Evolutionary conservation across 306 rosid genomes (phyloP), one percentile per base, ranked within the genome.

Genomic region (Pterocarpus macrocarpus): DNA sequence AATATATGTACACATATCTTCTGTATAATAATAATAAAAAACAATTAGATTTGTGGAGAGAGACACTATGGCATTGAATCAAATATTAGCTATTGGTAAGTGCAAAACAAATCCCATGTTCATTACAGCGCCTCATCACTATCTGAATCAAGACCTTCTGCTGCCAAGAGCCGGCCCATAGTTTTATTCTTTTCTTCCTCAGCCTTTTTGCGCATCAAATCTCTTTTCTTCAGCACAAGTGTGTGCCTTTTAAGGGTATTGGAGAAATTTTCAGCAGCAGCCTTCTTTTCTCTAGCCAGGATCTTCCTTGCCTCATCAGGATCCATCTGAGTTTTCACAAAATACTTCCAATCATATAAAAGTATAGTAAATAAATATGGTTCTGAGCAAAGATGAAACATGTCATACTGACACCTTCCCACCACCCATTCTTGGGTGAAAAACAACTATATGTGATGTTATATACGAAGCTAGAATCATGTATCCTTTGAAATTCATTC

Each of bases 141-240:
- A 28, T 93, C 95, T 36, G 98, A 49, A 58, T 91, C 99, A 57
- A 95, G 97, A 63, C 99, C 99, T 82, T 95, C 99, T 30, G 89
- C 91, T 7, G 97, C 99, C 80, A 95, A 89, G 79, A 95, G 97
- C 61, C 72, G 91, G 64, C 85, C 36, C 52, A 95, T 89, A 62
- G 84, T 71, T 89, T 55, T 90, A 80, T 74, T 87, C 86, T 85
- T 90, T 50, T 93, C 99, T 75, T 92, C 97, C 62, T 93, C 97
- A 0, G 97, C 93, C 75, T 90, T 93, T 80, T 81, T 90, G 63
- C 99, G 85, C 89, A 91, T 86, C 81, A 95, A 56, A 79, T 95
- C 98, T 81, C 99, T 87, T 82, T 90, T 95, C 93, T 87, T 91
- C 64, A 95, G 78, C 61, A 95, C 73, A 33, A 93, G 91, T 1